These are phyloP conservation scores for Phialophora chinensis DNA, from an alignment of 2,329 filamentous ascomycete species.

Conservation along the genomic window DNA sequence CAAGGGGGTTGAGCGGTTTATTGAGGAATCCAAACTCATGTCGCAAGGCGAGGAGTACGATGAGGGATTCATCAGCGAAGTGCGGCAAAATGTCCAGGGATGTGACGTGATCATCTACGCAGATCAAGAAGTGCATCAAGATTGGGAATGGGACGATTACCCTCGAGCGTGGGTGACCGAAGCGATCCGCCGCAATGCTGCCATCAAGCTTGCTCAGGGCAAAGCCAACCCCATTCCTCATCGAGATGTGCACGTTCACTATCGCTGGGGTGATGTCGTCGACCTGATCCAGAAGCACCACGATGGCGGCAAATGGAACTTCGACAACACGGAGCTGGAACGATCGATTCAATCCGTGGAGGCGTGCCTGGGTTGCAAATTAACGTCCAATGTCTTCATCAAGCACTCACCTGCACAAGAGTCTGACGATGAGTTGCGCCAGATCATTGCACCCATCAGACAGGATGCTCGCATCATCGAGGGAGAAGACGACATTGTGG, in stretches of 20 bases:
- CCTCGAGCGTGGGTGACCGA: background rate
- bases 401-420: constrained; percentile 8
- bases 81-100: background rate
- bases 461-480: constrained; percentile 4
- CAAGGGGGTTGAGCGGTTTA: constrained; percentile 10
- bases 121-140: constrained; percentile 8
- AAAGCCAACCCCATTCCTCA: background rate
- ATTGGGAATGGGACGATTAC: constrained; percentile 10
- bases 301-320: constrained; percentile 12
- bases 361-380: background rate
- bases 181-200: constrained; percentile 4
- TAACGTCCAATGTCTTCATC: constrained; percentile 11
- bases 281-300: constrained; percentile 8
- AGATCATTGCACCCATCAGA: constrained; percentile 11
- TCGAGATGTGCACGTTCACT: constrained; percentile 8
- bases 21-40: background rate
- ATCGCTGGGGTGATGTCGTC: constrained; percentile 10
- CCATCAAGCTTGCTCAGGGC: constrained; percentile 2
- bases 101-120: constrained; percentile 12
- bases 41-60: constrained; percentile 9
- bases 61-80: background rate
- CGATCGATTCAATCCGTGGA: constrained; percentile 6
- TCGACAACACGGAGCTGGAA: constrained; percentile 6
- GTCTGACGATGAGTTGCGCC: constrained; percentile 4
- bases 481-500: constrained; percentile 17